Evolutionary conservation across 208 protist species (phyloP), one percentile per base, ranked within the genome.

Genomic region (Angomonas desouzai): DNA sequence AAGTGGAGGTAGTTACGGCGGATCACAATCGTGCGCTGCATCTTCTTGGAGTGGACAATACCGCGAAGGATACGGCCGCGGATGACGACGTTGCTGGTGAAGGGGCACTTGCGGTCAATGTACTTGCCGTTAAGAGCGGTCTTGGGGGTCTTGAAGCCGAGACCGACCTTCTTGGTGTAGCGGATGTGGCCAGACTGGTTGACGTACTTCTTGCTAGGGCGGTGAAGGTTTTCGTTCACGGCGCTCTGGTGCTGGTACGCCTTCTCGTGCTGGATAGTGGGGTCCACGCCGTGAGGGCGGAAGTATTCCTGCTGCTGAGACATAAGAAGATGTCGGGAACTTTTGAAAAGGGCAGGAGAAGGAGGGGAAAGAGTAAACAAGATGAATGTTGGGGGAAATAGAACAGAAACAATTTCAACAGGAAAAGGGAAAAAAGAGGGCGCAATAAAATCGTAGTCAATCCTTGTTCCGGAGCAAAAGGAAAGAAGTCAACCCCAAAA

Each of bases 21-120:
- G 80, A 99, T 94, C 68, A 99, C 89, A 72, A 99, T 92, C 47
- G 98, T 99, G 76, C 97, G 86, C 66, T 98, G 85, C 98, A 99
- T 99, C 88, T 99, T 99, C 71, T 76, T 97, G 59, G 96, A 98
- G 73, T 97, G 84, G 48, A 99, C 97, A 64, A 98, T 78, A 71
- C 99, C 99, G 61, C 85, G 89, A 32, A 99, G 79, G 75, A 99
- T 98, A 72, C 98, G 92, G 70, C 99, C 99, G 79, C 99, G 98
- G 83, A 99, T 99, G 69, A 89, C 88, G 59, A 99, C 98, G 70
- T 98, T 90, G 70, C 98, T 98, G 68, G 98, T 99, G 91, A 99
- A 99, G 59, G 99, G 99, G 94, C 99, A 99, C 92, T 99, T 99
- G 81, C 99, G 99, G 94, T 99, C 99, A 79, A 99, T 96, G 91